A percentile compares a stretch with the other conserved stretches of the same genome.
Conservation (phyloP, 306 rosid species). For the Sechiopsis laciniata region DNA sequence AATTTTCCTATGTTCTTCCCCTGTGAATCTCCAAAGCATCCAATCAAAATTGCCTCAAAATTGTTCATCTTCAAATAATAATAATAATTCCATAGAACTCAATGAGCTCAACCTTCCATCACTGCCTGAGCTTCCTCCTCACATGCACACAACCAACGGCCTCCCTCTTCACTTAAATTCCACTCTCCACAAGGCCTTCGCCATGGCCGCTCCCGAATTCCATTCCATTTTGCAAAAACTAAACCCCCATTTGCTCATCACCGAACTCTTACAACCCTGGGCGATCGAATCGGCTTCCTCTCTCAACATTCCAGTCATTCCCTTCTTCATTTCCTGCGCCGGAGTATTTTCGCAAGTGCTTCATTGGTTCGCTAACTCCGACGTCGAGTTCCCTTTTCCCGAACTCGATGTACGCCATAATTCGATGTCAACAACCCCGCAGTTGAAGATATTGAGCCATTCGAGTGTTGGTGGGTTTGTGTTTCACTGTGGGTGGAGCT, state of each 20-base stretch:
- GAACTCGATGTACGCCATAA: background rate
- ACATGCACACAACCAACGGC: slow-evolving; percentile 26
- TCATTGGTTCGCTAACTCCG: background rate
- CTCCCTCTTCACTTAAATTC: slow-evolving; percentile 26
- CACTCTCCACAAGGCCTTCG: slow-evolving; percentile 28
- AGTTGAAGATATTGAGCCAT: slow-evolving; percentile 16
- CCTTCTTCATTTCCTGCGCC: slow-evolving; percentile 10
- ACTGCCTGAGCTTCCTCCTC: slow-evolving; percentile 25
- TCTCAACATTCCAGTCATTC: slow-evolving; percentile 20
- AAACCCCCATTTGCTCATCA: slow-evolving; percentile 23
- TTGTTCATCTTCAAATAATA: no score
- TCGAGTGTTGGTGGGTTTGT: slow-evolving; percentile 25
- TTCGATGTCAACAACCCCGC: slow-evolving; percentile 19
- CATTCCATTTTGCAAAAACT: slow-evolving; percentile 7
- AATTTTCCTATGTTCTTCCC: background rate
- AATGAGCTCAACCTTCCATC: slow-evolving; percentile 23
- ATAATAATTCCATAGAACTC: background rate
- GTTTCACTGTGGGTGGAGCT: slow-evolving; percentile 32
- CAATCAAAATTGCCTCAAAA: background rate
- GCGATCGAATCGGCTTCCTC: slow-evolving; percentile 20
- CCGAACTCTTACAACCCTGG: slow-evolving; percentile 29
- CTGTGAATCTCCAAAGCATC: background rate
- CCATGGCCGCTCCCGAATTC: slow-evolving; percentile 21
- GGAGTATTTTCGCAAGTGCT: background rate
- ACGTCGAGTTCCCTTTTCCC: background rate